Percentiles rank a stretch among this genome's conserved stretches.
Conservation (phyloP, 23 red algal genomes). For the Gracilaria caudata region DNA sequence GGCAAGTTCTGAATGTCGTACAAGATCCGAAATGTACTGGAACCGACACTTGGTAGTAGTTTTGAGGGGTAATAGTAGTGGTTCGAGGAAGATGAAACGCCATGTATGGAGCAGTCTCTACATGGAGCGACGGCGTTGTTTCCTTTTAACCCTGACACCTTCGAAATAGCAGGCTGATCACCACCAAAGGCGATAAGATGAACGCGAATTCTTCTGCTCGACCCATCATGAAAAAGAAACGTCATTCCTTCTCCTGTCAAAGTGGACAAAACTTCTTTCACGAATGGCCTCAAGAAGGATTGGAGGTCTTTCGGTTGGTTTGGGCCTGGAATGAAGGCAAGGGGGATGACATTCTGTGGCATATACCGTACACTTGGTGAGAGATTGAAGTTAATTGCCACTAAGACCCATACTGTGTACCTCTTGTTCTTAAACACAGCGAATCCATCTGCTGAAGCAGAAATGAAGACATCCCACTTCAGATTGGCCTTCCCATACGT, state of each 20-base stretch:
- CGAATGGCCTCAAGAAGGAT: constrained; percentile 8
- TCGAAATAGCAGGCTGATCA: constrained; percentile 18
- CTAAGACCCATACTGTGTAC: not conserved
- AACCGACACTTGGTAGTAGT: not conserved
- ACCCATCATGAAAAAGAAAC: constrained; percentile 3
- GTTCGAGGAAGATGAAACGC: too few relatives aligned
- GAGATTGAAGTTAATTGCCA: constrained; percentile 1
- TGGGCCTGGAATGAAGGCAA: constrained; percentile 27
- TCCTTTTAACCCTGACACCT: not conserved
- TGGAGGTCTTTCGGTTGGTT: constrained; percentile 6
- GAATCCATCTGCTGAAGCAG: constrained; percentile 21
- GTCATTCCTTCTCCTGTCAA: not conserved
- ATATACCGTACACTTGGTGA: not conserved
- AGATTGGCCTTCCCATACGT: not conserved
- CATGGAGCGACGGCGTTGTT: not conserved
- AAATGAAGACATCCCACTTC: not conserved
- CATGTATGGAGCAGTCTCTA: constrained; percentile 11
- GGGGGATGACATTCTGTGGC: constrained; percentile 18
- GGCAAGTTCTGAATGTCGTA: not conserved
- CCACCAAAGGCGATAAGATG: not conserved
- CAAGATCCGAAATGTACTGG: not conserved
- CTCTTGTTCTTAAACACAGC: constrained; percentile 2
- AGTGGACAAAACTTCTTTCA: not conserved
- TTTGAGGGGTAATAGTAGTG: constrained; percentile 28
- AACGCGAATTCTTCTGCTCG: not conserved